phyloP scores from a whole-genome alignment of 2,329 filamentous ascomycete species.

The Colletotrichum chrysophilum region DNA sequence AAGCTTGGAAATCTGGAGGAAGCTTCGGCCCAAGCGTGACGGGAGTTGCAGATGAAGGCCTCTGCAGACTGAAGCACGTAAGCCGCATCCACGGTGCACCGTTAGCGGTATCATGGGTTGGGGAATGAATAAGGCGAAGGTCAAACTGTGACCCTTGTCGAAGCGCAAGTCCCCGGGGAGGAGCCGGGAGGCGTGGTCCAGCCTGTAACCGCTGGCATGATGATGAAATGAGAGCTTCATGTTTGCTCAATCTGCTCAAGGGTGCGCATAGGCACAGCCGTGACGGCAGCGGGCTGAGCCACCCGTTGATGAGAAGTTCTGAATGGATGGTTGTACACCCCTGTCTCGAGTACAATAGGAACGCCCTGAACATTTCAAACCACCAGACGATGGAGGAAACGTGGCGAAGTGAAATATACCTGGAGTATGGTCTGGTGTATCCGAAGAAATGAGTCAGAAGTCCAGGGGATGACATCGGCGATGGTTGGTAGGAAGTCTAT shows the following conservation, averaged over 20 bases:
- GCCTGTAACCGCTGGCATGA: constrained; percentile 3
- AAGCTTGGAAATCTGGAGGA: neutral
- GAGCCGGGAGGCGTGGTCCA: neutral
- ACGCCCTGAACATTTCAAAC: neutral
- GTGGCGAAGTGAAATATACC: neutral
- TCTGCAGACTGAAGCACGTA: neutral
- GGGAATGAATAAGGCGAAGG: neutral
- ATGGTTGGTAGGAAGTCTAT: neutral
- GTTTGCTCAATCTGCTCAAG: neutral
- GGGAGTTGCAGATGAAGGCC: neutral
- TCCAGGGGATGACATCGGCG: neutral
- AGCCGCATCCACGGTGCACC: neutral
- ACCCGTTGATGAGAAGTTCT: neutral
- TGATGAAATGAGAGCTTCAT: constrained; percentile 5
- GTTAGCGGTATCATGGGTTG: neutral
- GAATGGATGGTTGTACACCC: neutral
- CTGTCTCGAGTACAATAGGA: neutral
- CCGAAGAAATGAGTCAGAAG: neutral
- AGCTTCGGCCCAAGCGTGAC: neutral
- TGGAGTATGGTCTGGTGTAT: neutral
- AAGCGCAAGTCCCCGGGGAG: neutral
- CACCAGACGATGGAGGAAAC: neutral
- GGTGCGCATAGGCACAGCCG: neutral
- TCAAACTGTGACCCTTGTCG: neutral
- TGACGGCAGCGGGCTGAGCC: constrained; percentile 3